phyloP scores from a whole-genome alignment of 495 filamentous ascomycete species.

The Daldinia decipiens region DNA sequence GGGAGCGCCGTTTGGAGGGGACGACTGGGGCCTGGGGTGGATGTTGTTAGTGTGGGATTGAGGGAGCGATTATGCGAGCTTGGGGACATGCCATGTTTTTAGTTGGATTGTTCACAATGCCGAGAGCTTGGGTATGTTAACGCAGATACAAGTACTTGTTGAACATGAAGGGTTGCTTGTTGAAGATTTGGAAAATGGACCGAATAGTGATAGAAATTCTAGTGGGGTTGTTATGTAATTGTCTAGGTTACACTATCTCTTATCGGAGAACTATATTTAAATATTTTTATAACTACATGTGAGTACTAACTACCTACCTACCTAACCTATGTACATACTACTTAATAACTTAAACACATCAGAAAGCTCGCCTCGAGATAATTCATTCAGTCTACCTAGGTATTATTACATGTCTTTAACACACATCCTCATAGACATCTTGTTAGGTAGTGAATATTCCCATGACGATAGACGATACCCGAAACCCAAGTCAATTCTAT shows the following conservation, averaged over 20 bases:
- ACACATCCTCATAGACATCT: neutral
- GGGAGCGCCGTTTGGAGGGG: slow-evolving; percentile 58
- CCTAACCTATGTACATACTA: too few relatives aligned
- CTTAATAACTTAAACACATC: neutral
- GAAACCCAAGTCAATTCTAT: slow-evolving; percentile 7
- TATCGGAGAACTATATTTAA: neutral
- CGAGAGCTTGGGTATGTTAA: neutral
- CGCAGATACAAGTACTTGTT: neutral
- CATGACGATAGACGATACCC: neutral
- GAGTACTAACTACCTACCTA: too few relatives aligned
- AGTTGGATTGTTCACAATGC: neutral
- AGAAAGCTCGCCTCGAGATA: neutral
- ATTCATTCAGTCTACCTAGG: neutral
- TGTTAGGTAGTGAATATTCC: neutral
- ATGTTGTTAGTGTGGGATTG: slow-evolving; percentile 31
- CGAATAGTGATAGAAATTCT: slow-evolving; percentile 25
- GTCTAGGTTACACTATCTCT: neutral
- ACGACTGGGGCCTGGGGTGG: slow-evolving; percentile 52
- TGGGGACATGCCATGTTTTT: slow-evolving; percentile 6
- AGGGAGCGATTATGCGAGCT: neutral
- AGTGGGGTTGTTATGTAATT: slow-evolving; percentile 22
- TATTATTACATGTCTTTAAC: neutral
- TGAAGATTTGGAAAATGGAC: slow-evolving; percentile 13
- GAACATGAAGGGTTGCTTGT: slow-evolving; percentile 25
- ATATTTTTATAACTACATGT: too few relatives aligned